Conservation (phyloP, 2,329 filamentous ascomycete genomes). For the Periconia sp. region DNA sequence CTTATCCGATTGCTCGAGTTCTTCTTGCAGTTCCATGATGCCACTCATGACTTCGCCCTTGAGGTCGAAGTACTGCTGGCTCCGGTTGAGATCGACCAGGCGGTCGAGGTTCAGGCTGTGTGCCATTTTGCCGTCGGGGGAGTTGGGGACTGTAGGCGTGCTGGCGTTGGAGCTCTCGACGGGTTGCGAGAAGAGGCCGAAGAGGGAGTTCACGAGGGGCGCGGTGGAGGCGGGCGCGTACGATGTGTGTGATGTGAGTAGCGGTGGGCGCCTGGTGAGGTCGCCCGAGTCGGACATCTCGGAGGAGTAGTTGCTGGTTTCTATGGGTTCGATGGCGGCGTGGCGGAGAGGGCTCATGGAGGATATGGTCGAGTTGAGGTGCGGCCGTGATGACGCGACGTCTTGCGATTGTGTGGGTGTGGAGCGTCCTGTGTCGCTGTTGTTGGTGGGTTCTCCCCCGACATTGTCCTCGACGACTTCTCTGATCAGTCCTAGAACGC, state of each 20-base stretch:
- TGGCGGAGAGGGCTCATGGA: constrained; percentile 52
- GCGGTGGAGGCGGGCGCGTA: constrained; percentile 59
- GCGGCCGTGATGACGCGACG: constrained; percentile 38
- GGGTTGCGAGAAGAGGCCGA: constrained; percentile 80
- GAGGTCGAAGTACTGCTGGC: constrained; percentile 61
- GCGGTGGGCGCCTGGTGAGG: constrained; percentile 56
- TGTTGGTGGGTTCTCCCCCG: constrained; percentile 58
- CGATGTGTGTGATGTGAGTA: constrained; percentile 64
- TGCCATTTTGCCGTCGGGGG: constrained; percentile 49
- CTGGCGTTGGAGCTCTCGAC: constrained; percentile 48
- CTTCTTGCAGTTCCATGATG: constrained; percentile 94
- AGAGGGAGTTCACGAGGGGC: constrained; percentile 70
- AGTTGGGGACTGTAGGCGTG: constrained; percentile 56
- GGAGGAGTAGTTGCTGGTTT: constrained; percentile 30
- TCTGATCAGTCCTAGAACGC: constrained; percentile 85
- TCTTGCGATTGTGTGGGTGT: constrained; percentile 39
- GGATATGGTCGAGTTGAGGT: constrained; percentile 46
- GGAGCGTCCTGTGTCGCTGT: constrained; percentile 63
- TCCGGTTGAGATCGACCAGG: constrained; percentile 42
- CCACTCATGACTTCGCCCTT: constrained; percentile 90
- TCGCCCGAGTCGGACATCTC: constrained; percentile 40
- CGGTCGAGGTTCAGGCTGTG: constrained; percentile 41
- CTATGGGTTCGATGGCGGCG: constrained; percentile 39
- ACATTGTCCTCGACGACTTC: constrained; percentile 85
- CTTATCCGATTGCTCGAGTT: constrained; percentile 88